Conservation (phyloP, 768 basidiomycete species). For the Paxillus rubicundulus region DNA sequence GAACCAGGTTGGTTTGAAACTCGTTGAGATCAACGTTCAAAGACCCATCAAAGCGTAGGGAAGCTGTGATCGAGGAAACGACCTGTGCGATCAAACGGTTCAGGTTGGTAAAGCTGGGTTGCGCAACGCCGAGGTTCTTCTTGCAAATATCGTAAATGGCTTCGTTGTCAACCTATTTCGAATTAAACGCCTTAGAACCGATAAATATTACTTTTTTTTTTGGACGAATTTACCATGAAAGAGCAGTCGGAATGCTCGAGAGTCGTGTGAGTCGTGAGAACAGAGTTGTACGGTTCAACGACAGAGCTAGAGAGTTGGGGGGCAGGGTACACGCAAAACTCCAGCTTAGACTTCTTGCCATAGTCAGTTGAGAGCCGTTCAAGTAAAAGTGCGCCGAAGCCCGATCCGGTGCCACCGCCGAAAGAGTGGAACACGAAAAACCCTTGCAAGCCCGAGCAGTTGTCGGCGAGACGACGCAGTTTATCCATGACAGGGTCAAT, state of each 20-base stretch:
- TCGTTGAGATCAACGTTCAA: conserved; percentile 97
- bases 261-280: conserved; percentile 97
- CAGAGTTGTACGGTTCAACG: conserved; percentile 98
- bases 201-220: neutral
- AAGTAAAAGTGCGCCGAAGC: conserved; percentile 95
- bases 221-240: conserved; percentile 73
- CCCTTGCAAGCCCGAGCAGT: conserved; percentile 96
- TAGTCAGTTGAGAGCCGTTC: conserved; percentile 98
- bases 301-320: conserved; percentile 93
- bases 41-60: conserved; percentile 94
- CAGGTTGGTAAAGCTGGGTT: conserved; percentile 89
- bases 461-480: conserved; percentile 93
- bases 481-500: conserved; percentile 98
- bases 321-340: conserved; percentile 97
- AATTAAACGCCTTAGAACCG: conserved; percentile 6
- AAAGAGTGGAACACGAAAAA: conserved; percentile 99
- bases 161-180: conserved; percentile 87
- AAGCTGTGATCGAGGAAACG: conserved; percentile 96
- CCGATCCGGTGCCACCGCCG: conserved; percentile 98
- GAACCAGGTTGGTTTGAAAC: conserved; percentile 98
- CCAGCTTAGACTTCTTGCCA: conserved; percentile 98
- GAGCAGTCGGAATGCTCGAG: conserved; percentile 99
- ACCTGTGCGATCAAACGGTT: conserved; percentile 98
- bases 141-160: conserved; percentile 99
- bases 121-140: conserved; percentile 80